A percentile compares a stretch with the other conserved stretches of the same genome.
phyloP scores from a whole-genome alignment of 768 basidiomycete species.

The Tephrocybe sp. region DNA sequence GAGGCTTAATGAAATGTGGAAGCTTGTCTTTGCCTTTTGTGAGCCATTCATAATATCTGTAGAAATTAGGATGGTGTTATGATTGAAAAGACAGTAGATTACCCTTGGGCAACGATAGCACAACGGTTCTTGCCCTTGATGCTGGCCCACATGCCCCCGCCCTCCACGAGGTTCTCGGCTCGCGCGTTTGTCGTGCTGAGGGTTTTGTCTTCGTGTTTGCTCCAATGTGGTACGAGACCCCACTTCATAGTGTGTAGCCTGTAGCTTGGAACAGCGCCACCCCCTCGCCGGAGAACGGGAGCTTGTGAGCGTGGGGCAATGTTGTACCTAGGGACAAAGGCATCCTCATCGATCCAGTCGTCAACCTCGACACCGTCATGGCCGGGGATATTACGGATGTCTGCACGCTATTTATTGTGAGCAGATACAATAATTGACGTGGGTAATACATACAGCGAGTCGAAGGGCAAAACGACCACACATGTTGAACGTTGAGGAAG shows the following conservation, averaged over 20 bases:
- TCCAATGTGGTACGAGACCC: slow-evolving; percentile 88
- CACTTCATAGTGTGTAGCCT: slow-evolving; percentile 86
- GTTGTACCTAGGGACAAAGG: slow-evolving; percentile 72
- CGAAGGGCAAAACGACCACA: slow-evolving; percentile 66
- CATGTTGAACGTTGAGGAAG: no score
- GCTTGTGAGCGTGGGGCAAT: slow-evolving; percentile 80
- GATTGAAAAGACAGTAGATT: no score
- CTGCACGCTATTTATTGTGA: slow-evolving; percentile 28
- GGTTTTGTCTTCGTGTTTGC: slow-evolving; percentile 66
- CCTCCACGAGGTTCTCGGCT: slow-evolving; percentile 73
- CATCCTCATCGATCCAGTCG: slow-evolving; percentile 62
- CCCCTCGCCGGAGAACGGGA: slow-evolving; percentile 64
- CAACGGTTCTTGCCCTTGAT: slow-evolving; percentile 85
- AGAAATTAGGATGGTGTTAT: not conserved
- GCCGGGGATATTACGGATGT: slow-evolving; percentile 45
- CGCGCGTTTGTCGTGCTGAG: slow-evolving; percentile 91
- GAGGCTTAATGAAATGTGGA: slow-evolving; percentile 79
- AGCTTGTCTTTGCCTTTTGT: slow-evolving; percentile 77
- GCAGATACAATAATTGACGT: not conserved
- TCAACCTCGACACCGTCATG: slow-evolving; percentile 43
- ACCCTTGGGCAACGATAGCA: slow-evolving; percentile 78
- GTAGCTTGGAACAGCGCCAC: slow-evolving; percentile 23
- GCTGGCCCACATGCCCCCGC: slow-evolving; percentile 83
- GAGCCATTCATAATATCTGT: slow-evolving; percentile 94
- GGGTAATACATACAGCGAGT: slow-evolving; percentile 35